Evolutionary conservation across 2,329 filamentous ascomycete species (phyloP), one percentile per base, ranked within the genome.

Genomic region (Lasiodiplodia hormozganensis): DNA sequence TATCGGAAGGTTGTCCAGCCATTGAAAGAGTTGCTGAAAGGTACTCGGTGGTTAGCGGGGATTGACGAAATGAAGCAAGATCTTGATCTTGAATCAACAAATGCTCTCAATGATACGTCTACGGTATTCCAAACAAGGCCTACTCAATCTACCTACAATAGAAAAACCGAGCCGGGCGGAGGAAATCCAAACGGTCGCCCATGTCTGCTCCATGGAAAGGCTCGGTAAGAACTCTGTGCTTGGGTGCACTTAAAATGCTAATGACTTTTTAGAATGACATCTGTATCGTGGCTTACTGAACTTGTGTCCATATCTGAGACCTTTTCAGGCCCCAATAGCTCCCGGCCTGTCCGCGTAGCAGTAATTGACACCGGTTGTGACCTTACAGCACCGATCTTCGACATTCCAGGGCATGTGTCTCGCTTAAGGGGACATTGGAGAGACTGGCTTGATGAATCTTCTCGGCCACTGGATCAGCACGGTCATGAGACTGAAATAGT

Each of bases 301-400:
- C 40, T 43, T 8, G 16, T 43, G 40, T 18, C 1, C 3, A 43
- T 43, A 1, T 43, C 40, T 7, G 1, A n/a, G 8, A 2, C 8
- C 0, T 3, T 43, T 11, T 7, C 16, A 43, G 2, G 2, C 0
- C 4, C 1, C 1, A 4, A 7, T 16, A 4, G 1, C 16, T n/a
- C 5, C 40, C 2, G 1, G 2, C 5, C 28, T 7, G 16, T 34
- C 1, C 25, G 28, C 1, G n/a, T 54, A 28, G 52, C 52, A 0
- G 52, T 54, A 14, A 5, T 54, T 16, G 28, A 54, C 12, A 54
- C 52, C 1, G 52, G 25, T 3, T 54, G 52, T 16, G n/a, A 18
- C 14, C 25, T 54, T 2, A 8, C 18, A 7, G 12, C 52, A 31
- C 16, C 52, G 2, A 34, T 54, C 1, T 54, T 54, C 16, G 7